Conservation (phyloP, 768 basidiomycete genomes). For the Termitomyces sp. region DNA sequence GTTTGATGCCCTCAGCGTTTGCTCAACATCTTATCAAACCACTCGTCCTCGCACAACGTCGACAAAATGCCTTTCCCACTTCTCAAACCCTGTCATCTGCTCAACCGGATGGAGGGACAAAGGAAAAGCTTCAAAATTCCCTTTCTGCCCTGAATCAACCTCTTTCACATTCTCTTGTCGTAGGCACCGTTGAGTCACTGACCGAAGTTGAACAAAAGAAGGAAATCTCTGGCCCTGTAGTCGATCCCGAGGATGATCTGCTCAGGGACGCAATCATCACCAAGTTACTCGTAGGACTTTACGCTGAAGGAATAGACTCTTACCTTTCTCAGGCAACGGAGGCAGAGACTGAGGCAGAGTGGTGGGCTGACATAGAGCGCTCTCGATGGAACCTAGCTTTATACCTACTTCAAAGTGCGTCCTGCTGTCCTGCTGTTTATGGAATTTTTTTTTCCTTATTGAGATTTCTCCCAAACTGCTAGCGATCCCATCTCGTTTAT, state of each 20-base stretch:
- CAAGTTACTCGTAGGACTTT: constrained; percentile 51
- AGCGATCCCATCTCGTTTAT: constrained; percentile 44
- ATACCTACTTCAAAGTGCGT: constrained; percentile 79
- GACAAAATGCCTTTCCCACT: constrained; percentile 9
- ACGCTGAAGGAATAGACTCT: constrained; percentile 58
- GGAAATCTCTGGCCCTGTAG: not conserved
- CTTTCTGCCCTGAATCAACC: constrained; percentile 29
- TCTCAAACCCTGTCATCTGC: not conserved
- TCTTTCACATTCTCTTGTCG: constrained; percentile 19
- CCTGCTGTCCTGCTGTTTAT: constrained; percentile 18
- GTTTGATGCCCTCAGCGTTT: constrained; percentile 30
- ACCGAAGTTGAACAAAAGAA: constrained; percentile 19
- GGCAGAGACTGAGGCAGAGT: constrained; percentile 73
- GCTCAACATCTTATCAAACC: constrained; percentile 31
- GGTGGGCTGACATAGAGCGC: constrained; percentile 74
- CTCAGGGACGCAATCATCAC: constrained; percentile 39
- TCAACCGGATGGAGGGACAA: constrained; percentile 12
- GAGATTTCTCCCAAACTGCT: not conserved
- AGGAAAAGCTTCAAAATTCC: constrained; percentile 30
- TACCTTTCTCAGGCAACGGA: constrained; percentile 62
- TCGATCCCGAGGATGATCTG: constrained; percentile 28
- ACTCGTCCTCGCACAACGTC: constrained; percentile 20
- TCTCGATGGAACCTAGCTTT: constrained; percentile 48
- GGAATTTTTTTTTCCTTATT: not conserved
- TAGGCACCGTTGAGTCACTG: constrained; percentile 19